Conservation (phyloP, 768 basidiomycete species). For the Tylopilus felleus region DNA sequence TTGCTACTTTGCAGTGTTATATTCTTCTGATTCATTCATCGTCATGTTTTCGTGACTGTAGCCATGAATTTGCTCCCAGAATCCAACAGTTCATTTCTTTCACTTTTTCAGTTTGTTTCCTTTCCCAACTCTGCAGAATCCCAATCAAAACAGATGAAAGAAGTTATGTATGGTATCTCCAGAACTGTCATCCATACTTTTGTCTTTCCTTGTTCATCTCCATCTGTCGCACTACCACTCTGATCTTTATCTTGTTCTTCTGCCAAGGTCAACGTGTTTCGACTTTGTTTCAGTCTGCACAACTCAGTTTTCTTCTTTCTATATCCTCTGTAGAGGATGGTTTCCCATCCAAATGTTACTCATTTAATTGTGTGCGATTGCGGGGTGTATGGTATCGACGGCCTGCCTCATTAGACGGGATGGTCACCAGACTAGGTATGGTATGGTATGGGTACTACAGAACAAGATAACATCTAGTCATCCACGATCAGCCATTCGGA, state of each 20-base stretch:
- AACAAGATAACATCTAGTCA: constrained; percentile 28
- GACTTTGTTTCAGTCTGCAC: constrained; percentile 12
- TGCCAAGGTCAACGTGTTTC: constrained; percentile 25
- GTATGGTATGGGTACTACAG: constrained; percentile 18
- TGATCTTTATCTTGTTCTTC: constrained; percentile 25
- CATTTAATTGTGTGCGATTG: constrained; percentile 11
- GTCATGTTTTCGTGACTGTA: constrained; percentile 33
- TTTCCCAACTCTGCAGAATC: constrained; percentile 28
- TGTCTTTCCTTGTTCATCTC: constrained; percentile 25
- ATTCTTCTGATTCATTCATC: constrained; percentile 23
- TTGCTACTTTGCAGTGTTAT: constrained; percentile 24
- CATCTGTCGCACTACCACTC: constrained; percentile 17
- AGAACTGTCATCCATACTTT: constrained; percentile 30
- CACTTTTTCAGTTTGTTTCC: constrained; percentile 16
- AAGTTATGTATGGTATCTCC: constrained; percentile 33
- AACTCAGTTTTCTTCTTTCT: constrained; percentile 20
- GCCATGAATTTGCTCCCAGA: constrained; percentile 26
- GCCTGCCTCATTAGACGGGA: too few relatives aligned
- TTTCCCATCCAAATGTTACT: constrained; percentile 27
- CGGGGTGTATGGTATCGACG: constrained; percentile 23
- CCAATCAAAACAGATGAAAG: constrained; percentile 32
- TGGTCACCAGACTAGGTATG: too few relatives aligned
- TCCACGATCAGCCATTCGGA: constrained; percentile 87
- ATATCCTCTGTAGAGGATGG: constrained; percentile 34
- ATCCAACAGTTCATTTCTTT: constrained; percentile 17